A percentile compares a stretch with the other conserved stretches of the same genome.
These are phyloP conservation scores for Penicillium psychrofluorescens DNA, from an alignment of 495 filamentous ascomycete genomes.

Conservation along the genomic window DNA sequence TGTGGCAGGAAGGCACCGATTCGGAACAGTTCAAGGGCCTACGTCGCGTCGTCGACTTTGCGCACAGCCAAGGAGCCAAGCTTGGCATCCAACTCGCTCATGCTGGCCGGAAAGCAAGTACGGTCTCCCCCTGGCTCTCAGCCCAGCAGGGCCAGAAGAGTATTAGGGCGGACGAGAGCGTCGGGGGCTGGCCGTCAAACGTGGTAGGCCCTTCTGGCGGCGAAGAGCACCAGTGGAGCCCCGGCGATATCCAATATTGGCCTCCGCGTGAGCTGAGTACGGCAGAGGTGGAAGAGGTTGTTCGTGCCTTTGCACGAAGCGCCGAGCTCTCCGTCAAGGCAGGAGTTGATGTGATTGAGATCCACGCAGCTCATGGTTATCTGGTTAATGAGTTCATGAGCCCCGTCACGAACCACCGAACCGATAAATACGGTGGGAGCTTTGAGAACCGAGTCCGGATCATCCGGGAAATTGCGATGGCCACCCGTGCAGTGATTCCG, in stretches of 20 bases:
- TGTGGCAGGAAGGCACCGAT: conserved; percentile 52
- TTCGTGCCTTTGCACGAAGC: conserved; percentile 52
- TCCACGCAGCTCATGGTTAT: conserved; percentile 62
- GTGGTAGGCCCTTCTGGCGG: conserved; percentile 52
- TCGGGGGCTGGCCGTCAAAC: conserved; percentile 62
- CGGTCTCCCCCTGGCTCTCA: conserved; percentile 53
- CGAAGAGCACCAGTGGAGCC: conserved; percentile 36
- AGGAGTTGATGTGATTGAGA: conserved; percentile 58
- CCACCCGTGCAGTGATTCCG: conserved; percentile 53
- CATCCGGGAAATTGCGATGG: conserved; percentile 44
- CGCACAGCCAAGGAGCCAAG: conserved; percentile 55
- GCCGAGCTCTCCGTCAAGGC: conserved; percentile 55
- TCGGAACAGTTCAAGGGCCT: conserved; percentile 55
- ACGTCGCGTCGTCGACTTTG: conserved; percentile 53
- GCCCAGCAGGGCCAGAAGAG: conserved; percentile 17
- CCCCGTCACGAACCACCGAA: conserved; percentile 50
- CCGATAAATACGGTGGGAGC: conserved; percentile 55
- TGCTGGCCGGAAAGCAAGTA: conserved; percentile 67
- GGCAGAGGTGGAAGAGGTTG: conserved; percentile 55
- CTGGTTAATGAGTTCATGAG: conserved; percentile 63
- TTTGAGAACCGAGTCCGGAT: conserved; percentile 51
- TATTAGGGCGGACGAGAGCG: conserved; percentile 42
- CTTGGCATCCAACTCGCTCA: conserved; percentile 68
- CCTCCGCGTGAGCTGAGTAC: conserved; percentile 31
- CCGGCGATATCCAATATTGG: conserved; percentile 29